Evolutionary conservation across 192 early-diverging fungal genomes (phyloP).

Genomic region (Rhizophagus prolifer): DNA sequence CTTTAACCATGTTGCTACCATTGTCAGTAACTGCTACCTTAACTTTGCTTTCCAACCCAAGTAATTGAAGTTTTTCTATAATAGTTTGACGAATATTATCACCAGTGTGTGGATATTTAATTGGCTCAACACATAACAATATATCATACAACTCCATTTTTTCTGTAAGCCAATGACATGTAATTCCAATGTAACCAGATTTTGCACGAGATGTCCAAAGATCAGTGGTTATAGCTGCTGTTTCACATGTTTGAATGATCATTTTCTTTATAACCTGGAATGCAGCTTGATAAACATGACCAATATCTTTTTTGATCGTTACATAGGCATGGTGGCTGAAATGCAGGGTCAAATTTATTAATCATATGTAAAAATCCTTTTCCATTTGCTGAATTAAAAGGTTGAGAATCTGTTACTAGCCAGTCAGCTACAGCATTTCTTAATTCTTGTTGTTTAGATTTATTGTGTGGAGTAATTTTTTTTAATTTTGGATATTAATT

Average conservation of each 20-base stretch:
- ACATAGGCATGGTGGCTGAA: not conserved
- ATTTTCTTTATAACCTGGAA: not conserved
- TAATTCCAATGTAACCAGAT: not conserved
- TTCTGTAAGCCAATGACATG: not conserved
- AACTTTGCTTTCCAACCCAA: not conserved
- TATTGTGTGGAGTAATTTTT: not conserved
- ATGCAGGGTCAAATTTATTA: not conserved
- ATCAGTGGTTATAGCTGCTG: conserved; percentile 6
- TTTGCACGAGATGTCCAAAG: not conserved
- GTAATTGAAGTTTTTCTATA: not conserved
- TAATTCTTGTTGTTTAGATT: conserved; percentile 1
- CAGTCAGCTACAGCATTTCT: not conserved
- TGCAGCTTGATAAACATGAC: not conserved
- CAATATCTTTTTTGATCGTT: not conserved
- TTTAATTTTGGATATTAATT: not conserved
- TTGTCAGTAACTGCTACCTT: not conserved
- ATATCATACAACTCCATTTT: not conserved
- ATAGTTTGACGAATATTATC: not conserved
- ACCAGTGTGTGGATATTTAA: not conserved
- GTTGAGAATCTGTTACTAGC: not conserved
- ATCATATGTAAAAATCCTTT: conserved; percentile 2
- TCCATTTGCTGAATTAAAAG: not conserved
- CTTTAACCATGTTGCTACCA: not conserved
- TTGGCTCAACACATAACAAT: not conserved
- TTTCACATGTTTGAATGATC: not conserved